Percentiles rank a stretch among this genome's conserved stretches.
Conservation (phyloP, 441 rosid genomes). For the Capsella rubella region DNA sequence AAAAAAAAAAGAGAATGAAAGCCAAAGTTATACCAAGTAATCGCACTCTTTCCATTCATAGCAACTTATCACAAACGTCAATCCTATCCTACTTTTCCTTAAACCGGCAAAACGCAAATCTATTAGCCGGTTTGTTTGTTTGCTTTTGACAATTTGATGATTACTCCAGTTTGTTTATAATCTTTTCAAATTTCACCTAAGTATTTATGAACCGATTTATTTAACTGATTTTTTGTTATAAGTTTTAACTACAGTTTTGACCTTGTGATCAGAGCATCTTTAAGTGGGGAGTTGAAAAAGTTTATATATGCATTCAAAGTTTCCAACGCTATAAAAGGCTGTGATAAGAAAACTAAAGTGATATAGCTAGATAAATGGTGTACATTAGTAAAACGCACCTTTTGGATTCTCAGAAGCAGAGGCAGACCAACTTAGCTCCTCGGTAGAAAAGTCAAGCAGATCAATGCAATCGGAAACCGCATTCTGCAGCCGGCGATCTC, state of each 20-base stretch:
- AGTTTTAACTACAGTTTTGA: background rate
- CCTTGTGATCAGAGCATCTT: background rate
- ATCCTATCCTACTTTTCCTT: background rate
- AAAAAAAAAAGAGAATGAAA: background rate
- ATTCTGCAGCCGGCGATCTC: conserved; percentile 62
- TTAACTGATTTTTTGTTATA: background rate
- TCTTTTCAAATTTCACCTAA: background rate
- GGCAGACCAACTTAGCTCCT: conserved; percentile 72
- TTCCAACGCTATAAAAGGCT: background rate
- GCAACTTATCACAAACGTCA: background rate
- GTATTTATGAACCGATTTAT: too few relatives aligned
- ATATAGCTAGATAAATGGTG: background rate
- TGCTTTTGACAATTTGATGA: background rate
- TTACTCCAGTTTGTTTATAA: background rate
- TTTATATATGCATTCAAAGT: background rate
- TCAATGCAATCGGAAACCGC: conserved; percentile 83
- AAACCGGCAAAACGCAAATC: background rate
- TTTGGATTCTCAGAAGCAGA: conserved; percentile 76
- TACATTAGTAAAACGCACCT: conserved; percentile 45
- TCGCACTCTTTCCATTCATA: background rate
- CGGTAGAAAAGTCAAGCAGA: conserved; percentile 75
- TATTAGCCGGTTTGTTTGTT: background rate
- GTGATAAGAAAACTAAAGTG: background rate
- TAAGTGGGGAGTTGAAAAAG: background rate
- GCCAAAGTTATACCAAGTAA: background rate